These are phyloP conservation scores for Medicago arabica DNA, from an alignment of 306 rosid species.

Conservation along the genomic window DNA sequence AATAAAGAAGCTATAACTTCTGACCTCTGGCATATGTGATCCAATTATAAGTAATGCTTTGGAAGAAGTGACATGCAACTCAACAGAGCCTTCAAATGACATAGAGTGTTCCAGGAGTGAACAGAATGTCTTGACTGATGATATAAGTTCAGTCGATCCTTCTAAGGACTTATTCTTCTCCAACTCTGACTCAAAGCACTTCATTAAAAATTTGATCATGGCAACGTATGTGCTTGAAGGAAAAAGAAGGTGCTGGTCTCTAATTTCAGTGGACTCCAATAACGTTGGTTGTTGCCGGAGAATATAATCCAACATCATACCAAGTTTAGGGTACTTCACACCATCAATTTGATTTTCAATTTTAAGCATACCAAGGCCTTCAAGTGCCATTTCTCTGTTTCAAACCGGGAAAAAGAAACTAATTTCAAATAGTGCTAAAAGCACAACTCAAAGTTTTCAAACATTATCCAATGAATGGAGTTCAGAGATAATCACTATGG, in stretches of 20 bases:
- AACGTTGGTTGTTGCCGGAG: constrained; percentile 76
- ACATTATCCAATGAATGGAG: constrained; percentile 26
- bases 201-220: constrained; percentile 78
- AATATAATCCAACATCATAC: constrained; percentile 75
- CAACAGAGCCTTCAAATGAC: constrained; percentile 88
- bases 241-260: constrained; percentile 78
- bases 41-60: constrained; percentile 80
- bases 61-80: constrained; percentile 85
- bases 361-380: constrained; percentile 73
- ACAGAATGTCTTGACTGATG: constrained; percentile 73
- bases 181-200: constrained; percentile 79
- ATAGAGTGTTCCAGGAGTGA: constrained; percentile 81
- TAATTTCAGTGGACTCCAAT: constrained; percentile 65
- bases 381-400: constrained; percentile 88
- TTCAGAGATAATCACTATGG: constrained; percentile 9
- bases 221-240: constrained; percentile 73
- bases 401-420: constrained; percentile 34
- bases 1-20: constrained; percentile 41
- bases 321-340: constrained; percentile 70
- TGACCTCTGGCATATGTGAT: constrained; percentile 83
- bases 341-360: constrained; percentile 54
- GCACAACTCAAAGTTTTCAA: constrained; percentile 20
- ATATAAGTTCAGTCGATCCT: constrained; percentile 54
- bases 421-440: constrained; percentile 20
- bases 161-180: constrained; percentile 55